Percentiles rank a stretch among this genome's conserved stretches.
These are phyloP conservation scores for Termitomyces sp. DNA, from an alignment of 1,284 basidiomycete genomes.

Conservation along the genomic window DNA sequence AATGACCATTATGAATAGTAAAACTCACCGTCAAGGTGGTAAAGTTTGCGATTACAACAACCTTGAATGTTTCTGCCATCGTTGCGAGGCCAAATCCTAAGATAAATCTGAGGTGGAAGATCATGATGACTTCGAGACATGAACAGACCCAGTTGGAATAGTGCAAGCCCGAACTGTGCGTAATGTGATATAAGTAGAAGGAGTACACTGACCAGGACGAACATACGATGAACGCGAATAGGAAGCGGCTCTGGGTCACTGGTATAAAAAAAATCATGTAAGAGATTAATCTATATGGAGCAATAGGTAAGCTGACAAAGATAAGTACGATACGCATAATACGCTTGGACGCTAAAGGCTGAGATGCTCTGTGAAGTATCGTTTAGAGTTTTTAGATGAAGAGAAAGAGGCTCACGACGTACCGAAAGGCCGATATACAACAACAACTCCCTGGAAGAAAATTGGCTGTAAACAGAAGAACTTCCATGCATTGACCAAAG, in stretches of 20 bases:
- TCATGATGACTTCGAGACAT: neutral
- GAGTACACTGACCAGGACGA: neutral
- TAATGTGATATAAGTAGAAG: neutral
- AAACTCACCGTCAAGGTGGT: neutral
- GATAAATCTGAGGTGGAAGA: neutral
- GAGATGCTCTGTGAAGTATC: neutral
- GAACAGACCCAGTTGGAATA: slow-evolving; percentile 1
- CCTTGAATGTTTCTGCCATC: slow-evolving; percentile 1
- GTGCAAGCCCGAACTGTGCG: neutral
- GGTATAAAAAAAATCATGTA: neutral
- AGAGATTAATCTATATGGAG: neutral
- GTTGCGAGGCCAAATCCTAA: slow-evolving; percentile 7
- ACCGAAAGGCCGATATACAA: slow-evolving; percentile 3
- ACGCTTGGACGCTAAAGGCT: slow-evolving; percentile 2
- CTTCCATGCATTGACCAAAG: neutral
- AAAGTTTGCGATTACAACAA: neutral
- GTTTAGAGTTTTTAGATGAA: neutral
- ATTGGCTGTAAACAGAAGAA: too few species aligned
- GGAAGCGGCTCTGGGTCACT: neutral
- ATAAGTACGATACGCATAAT: slow-evolving; percentile 1
- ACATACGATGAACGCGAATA: neutral
- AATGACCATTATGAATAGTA: neutral
- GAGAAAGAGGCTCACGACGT: neutral
- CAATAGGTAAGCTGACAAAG: neutral
- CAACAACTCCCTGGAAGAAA: neutral